Base-by-base conservation (phyloP, 768 basidiomycete species). In the Terana coerulea region DNA sequence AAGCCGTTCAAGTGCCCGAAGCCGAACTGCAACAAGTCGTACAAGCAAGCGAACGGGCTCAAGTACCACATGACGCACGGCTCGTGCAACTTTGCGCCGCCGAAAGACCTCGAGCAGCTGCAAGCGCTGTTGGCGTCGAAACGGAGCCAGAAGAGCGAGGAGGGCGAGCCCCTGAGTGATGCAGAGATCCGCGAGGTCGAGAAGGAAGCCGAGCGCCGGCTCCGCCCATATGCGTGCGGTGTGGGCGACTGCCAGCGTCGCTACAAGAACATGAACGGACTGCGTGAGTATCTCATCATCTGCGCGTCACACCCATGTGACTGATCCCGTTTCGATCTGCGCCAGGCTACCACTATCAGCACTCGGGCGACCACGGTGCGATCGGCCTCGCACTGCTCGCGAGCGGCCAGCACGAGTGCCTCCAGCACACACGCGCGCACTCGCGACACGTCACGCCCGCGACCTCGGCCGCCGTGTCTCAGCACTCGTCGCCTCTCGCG, bases 201-300 rank as follows among this genome's bases (percentile, higher is more conserved):
- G 64, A 77, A 82, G 44, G 92, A 95, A 69, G 92, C 91, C 0
- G 92, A 95, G 71, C 77, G 84, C 51, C 72, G 88, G 10, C 70
- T 90, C 47, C 72, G 90, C 33, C 94, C 94, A 3, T 98, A 89
- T 64, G 88, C 90, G 0, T 98, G 94, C 59, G 86, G 90, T 5
- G 88, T 95, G 5, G 88, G 89, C 17, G 88, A 90, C 58, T 91
- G 89, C 61, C 77, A 80, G 65, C 79, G 95, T 63, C 69, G 95
- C 63, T 98, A 98, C 74, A 94, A 98, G 79, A 98, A 99, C 65
- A 95, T 98, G 94, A 98, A 98, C 67, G 95, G 95, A 0, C 72
- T 98, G 55, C 71, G 90, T 72, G 52, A 52, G 69, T 69, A 7
- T 47, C 25, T 29, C 22, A 10, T 34, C 31, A 25, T 30, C 26